These are phyloP conservation scores for Lichenothelia convexa DNA, from an alignment of 495 filamentous ascomycete genomes.

Conservation along the genomic window DNA sequence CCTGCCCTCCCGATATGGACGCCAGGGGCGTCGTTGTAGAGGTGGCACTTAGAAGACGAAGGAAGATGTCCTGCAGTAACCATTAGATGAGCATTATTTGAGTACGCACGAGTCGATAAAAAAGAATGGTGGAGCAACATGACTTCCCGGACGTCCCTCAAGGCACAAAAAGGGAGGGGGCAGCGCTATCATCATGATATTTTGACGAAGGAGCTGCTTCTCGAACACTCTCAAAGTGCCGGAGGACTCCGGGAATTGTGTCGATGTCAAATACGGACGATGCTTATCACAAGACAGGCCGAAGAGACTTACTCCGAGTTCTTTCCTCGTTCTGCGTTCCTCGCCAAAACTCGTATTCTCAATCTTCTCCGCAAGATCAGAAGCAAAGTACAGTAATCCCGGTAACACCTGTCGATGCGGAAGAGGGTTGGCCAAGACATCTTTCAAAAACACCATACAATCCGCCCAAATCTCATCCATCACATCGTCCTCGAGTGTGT, in stretches of 20 bases:
- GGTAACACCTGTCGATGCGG: slow-evolving; percentile 85
- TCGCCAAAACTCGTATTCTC: slow-evolving; percentile 97
- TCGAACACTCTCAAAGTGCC: too few relatives aligned
- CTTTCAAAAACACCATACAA: slow-evolving; percentile 76
- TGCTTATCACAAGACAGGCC: background rate
- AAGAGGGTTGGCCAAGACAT: slow-evolving; percentile 84
- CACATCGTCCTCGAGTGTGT: slow-evolving; percentile 88
- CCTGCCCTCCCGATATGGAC: slow-evolving; percentile 12
- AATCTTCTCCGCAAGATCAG: slow-evolving; percentile 77
- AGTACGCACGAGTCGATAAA: background rate
- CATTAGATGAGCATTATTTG: slow-evolving; percentile 5
- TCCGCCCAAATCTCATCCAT: slow-evolving; percentile 98
- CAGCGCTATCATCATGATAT: too few relatives aligned
- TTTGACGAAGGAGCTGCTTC: too few relatives aligned
- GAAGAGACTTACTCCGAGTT: slow-evolving; percentile 54
- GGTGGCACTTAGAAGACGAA: slow-evolving; percentile 70
- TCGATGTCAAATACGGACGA: too few relatives aligned
- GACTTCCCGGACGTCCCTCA: too few relatives aligned
- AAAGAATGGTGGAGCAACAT: too few relatives aligned
- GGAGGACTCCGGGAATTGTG: too few relatives aligned
- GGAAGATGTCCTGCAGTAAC: slow-evolving; percentile 56
- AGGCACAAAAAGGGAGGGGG: too few relatives aligned
- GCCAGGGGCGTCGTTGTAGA: slow-evolving; percentile 63
- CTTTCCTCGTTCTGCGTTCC: slow-evolving; percentile 80
- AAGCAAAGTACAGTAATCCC: slow-evolving; percentile 70